Conservation (phyloP, 768 basidiomycete genomes). For the Kwoniella bestiolae region DNA sequence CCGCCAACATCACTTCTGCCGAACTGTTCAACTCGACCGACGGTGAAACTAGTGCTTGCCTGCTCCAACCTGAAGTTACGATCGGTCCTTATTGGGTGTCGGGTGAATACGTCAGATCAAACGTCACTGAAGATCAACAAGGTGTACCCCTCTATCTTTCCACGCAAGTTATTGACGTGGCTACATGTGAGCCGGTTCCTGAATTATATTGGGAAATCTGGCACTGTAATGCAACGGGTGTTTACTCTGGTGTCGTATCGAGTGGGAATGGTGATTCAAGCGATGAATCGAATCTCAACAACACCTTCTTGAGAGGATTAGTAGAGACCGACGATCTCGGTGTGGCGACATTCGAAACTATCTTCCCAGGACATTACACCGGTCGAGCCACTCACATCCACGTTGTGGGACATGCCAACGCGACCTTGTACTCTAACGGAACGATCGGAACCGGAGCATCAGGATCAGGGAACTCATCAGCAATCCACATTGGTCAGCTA, state of each 20-base stretch:
- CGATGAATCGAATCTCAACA: background rate
- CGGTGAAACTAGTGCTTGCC: background rate
- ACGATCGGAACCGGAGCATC: conserved; percentile 5
- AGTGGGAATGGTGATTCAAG: background rate
- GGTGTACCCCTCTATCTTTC: background rate
- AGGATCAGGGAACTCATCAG: conserved; percentile 1
- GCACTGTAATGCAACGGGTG: conserved; percentile 1
- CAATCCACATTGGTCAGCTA: conserved; percentile 8
- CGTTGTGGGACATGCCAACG: conserved; percentile 7
- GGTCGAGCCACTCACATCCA: conserved; percentile 12
- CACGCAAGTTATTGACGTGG: background rate
- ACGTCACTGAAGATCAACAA: conserved; percentile 1
- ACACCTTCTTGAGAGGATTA: conserved; percentile 1
- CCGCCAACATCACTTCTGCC: conserved; percentile 1
- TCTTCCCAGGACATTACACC: conserved; percentile 8
- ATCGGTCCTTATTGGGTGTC: conserved; percentile 8
- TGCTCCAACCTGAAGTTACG: conserved; percentile 6
- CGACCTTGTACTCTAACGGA: background rate
- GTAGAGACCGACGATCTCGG: background rate
- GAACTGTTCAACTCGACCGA: background rate
- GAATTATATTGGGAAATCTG: conserved; percentile 5
- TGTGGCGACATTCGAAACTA: background rate
- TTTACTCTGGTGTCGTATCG: background rate
- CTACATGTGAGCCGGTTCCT: background rate
- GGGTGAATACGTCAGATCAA: background rate